These are phyloP conservation scores for Apostasia ramifera DNA, from an alignment of 106 monocot species.

Conservation along the genomic window DNA sequence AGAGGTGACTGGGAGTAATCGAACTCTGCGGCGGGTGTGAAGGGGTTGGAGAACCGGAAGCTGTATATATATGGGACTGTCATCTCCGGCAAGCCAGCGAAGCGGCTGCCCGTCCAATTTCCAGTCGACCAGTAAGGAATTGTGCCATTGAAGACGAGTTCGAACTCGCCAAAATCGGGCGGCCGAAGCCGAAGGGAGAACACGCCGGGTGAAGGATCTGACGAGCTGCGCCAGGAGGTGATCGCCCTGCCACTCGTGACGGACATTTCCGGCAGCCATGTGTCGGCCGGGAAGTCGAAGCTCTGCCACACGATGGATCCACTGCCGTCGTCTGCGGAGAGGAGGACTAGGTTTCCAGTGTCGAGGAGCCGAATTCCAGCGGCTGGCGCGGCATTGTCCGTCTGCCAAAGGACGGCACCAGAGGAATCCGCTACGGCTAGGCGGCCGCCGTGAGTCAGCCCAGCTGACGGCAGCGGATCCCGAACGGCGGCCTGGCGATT, in stretches of 20 bases:
- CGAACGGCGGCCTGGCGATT: slow-evolving; percentile 30
- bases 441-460: slow-evolving; percentile 19
- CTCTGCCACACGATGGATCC: slow-evolving; percentile 41
- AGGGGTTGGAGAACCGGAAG: slow-evolving; percentile 41
- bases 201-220: slow-evolving; percentile 40
- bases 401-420: slow-evolving; percentile 20
- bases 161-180: slow-evolving; percentile 40
- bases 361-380: slow-evolving; percentile 24
- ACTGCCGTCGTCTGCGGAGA: slow-evolving; percentile 5
- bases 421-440: slow-evolving; percentile 15
- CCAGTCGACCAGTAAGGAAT: slow-evolving; percentile 53
- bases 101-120: slow-evolving; percentile 39
- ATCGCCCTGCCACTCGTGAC: slow-evolving; percentile 10
- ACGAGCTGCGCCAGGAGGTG: slow-evolving; percentile 37
- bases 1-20: slow-evolving; percentile 23
- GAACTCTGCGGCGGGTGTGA: slow-evolving; percentile 42
- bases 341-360: slow-evolving; percentile 45
- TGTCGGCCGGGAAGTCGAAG: slow-evolving; percentile 55
- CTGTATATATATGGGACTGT: slow-evolving; percentile 56
- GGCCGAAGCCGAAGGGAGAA: slow-evolving; percentile 39
- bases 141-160: slow-evolving; percentile 29
- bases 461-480: background rate
- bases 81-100: slow-evolving; percentile 60
- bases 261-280: slow-evolving; percentile 43
- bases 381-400: slow-evolving; percentile 24